These are phyloP conservation scores for Fusarium napiforme DNA, from an alignment of 2,329 filamentous ascomycete species.

Conservation along the genomic window DNA sequence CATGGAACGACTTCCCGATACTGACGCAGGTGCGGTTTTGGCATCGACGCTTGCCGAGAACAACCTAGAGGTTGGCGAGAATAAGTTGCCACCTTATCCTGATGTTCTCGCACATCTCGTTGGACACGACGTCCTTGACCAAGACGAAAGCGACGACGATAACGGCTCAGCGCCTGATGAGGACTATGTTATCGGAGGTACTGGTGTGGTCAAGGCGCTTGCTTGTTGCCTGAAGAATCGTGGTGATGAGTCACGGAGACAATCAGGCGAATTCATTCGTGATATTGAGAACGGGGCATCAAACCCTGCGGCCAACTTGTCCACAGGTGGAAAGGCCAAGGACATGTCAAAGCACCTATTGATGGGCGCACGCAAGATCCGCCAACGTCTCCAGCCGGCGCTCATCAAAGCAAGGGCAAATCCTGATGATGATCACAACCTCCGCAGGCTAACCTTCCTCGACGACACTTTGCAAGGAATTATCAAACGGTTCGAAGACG, in stretches of 20 bases:
- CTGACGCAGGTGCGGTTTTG: constrained; percentile 64
- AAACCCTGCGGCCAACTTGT: constrained; percentile 55
- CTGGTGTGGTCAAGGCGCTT: constrained; percentile 92
- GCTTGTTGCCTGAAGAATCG: constrained; percentile 90
- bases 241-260: constrained; percentile 66
- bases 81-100: constrained; percentile 64
- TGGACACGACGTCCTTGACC: constrained; percentile 69
- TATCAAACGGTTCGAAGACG: constrained; percentile 94
- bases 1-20: constrained; percentile 81
- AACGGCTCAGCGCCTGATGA: constrained; percentile 82
- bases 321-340: constrained; percentile 72
- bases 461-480: constrained; percentile 89
- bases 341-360: constrained; percentile 94
- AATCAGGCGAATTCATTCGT: constrained; percentile 63
- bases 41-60: constrained; percentile 56
- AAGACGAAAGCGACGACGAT: constrained; percentile 66
- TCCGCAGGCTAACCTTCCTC: constrained; percentile 87
- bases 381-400: constrained; percentile 83
- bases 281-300: constrained; percentile 64
- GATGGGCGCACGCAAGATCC: constrained; percentile 88
- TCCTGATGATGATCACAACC: constrained; percentile 77
- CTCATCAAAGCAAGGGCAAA: constrained; percentile 77
- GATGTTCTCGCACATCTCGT: constrained; percentile 90
- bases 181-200: constrained; percentile 95
- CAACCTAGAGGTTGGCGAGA: constrained; percentile 44